Evolutionary conservation across 2,329 filamentous ascomycete species (phyloP).

Genomic region (Trichoderma atroviride): DNA sequence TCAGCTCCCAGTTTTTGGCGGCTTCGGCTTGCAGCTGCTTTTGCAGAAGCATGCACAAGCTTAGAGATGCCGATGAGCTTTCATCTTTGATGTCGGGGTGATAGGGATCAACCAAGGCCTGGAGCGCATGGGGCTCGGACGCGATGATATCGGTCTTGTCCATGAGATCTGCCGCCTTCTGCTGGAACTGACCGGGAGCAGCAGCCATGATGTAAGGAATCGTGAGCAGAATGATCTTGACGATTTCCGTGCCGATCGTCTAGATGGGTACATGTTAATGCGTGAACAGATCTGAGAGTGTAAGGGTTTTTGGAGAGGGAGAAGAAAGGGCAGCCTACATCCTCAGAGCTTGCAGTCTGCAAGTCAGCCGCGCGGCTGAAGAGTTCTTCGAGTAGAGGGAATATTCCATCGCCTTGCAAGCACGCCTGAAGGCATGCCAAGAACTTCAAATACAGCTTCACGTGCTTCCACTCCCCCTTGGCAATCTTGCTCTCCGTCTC

Average conservation of each 20-base stretch:
- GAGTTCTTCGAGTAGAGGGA: conserved; percentile 83
- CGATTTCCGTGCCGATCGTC: conserved; percentile 79
- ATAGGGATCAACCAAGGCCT: conserved; percentile 85
- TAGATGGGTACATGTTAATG: conserved; percentile 34
- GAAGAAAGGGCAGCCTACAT: conserved; percentile 60
- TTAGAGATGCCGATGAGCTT: conserved; percentile 64
- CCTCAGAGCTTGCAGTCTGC: conserved; percentile 89
- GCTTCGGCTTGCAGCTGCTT: conserved; percentile 82
- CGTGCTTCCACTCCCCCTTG: conserved; percentile 80
- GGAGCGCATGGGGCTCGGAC: conserved; percentile 81
- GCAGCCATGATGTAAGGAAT: conserved; percentile 87
- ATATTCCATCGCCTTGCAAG: conserved; percentile 82
- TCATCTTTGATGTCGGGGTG: conserved; percentile 64
- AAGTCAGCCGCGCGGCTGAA: conserved; percentile 89
- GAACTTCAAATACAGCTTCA: conserved; percentile 89
- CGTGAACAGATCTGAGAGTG: neutral
- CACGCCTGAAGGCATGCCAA: conserved; percentile 82
- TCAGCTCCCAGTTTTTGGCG: conserved; percentile 71
- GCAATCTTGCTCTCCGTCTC: conserved; percentile 69
- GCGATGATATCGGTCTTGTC: conserved; percentile 96
- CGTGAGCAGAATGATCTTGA: conserved; percentile 94
- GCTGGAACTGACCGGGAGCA: conserved; percentile 67
- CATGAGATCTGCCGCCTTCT: conserved; percentile 76
- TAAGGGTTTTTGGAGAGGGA: neutral
- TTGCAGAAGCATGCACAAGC: conserved; percentile 79